Evolutionary conservation across 2,329 filamentous ascomycete genomes (phyloP).

Genomic region (Penicillium sp.): DNA sequence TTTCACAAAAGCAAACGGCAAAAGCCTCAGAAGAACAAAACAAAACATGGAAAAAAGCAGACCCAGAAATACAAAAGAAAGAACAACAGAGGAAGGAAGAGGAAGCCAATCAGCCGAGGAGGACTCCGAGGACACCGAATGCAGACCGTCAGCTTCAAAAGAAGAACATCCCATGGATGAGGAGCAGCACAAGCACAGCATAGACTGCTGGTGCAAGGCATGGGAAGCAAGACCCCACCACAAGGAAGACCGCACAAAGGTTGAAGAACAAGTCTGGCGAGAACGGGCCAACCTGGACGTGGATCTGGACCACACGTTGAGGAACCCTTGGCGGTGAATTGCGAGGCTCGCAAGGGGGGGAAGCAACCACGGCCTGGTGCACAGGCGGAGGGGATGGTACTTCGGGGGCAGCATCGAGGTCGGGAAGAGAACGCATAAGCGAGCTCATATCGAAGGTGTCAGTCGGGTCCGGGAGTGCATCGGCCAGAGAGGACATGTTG

Average conservation of each 20-base stretch:
- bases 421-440: background rate
- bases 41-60: background rate
- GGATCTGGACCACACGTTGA: background rate
- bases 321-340: background rate
- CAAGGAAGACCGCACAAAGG: background rate
- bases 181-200: background rate
- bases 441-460: background rate
- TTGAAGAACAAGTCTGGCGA: background rate
- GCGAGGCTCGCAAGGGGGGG: background rate
- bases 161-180: background rate
- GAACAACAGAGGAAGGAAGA: background rate
- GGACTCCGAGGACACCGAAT: background rate
- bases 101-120: background rate
- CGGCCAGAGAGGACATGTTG: background rate
- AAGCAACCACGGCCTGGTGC: background rate
- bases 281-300: background rate
- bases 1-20: slow-evolving; percentile 1
- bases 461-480: background rate
- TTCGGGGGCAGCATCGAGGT: background rate
- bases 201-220: background rate
- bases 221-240: background rate
- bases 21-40: slow-evolving; percentile 1
- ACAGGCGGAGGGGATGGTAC: background rate
- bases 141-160: background rate
- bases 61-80: background rate